Evolutionary conservation across 148 eudicot species (phyloP).

Genomic region (Vaccinium vitisidaea): DNA sequence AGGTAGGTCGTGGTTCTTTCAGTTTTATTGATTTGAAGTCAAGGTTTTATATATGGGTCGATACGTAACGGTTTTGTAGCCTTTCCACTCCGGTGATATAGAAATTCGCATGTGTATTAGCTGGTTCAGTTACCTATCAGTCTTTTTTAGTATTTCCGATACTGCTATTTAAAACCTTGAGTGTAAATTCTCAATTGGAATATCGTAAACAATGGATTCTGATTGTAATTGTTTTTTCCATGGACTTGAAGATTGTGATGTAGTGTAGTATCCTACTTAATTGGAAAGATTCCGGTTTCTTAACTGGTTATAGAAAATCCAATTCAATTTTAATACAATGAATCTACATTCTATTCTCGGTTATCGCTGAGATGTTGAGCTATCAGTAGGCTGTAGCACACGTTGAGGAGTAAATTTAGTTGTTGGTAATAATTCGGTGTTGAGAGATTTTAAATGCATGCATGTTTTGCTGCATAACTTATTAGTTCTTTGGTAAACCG

Average conservation of each 20-base stretch:
- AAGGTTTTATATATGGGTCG: too few species aligned
- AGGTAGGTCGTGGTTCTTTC: constrained; percentile 24
- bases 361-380: not conserved
- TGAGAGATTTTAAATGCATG: not conserved
- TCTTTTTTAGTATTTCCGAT: too few species aligned
- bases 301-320: not conserved
- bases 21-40: not conserved
- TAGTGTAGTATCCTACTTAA: not conserved
- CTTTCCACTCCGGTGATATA: too few species aligned
- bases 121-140: too few species aligned
- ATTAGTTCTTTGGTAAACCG: not conserved
- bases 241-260: not conserved
- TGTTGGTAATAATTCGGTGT: not conserved
- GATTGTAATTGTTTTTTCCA: not conserved
- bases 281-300: not conserved
- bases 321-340: not conserved
- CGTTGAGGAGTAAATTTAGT: not conserved
- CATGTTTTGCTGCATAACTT: not conserved
- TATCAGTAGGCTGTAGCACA: not conserved
- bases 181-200: too few species aligned
- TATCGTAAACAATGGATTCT: not conserved
- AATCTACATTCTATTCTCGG: not conserved
- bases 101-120: too few species aligned
- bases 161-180: too few species aligned
- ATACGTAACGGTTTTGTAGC: too few species aligned